Conservation (phyloP, 1,284 basidiomycete genomes). For the Apiotrichum porosum region DNA sequence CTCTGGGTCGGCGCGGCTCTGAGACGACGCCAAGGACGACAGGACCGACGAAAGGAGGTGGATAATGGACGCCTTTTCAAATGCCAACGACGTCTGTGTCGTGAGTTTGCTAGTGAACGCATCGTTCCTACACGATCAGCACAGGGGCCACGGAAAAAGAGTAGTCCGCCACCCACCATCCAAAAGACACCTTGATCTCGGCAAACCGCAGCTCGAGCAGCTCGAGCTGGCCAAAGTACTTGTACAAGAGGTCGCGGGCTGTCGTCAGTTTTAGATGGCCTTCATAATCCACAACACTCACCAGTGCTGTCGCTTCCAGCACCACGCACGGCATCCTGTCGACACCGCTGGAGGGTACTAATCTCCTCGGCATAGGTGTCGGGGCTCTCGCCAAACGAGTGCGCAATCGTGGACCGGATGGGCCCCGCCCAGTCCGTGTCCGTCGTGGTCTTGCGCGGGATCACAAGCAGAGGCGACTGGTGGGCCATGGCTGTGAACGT, state of each 20-base stretch:
- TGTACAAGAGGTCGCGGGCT: slow-evolving; percentile 92
- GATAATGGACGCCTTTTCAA: slow-evolving; percentile 95
- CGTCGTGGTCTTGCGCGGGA: slow-evolving; percentile 55
- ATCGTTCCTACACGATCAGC: slow-evolving; percentile 60
- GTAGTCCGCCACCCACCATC: slow-evolving; percentile 56
- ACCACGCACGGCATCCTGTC: slow-evolving; percentile 91
- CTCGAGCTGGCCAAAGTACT: slow-evolving; percentile 99
- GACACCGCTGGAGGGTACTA: slow-evolving; percentile 74
- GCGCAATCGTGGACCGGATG: slow-evolving; percentile 77
- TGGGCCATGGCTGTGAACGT: too few species aligned
- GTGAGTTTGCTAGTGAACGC: slow-evolving; percentile 91
- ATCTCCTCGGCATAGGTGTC: slow-evolving; percentile 82
- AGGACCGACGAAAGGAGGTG: slow-evolving; percentile 95
- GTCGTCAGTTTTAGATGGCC: background rate
- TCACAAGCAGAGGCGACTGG: slow-evolving; percentile 51
- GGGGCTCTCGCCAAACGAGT: slow-evolving; percentile 90
- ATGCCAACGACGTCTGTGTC: slow-evolving; percentile 93
- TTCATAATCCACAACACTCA: slow-evolving; percentile 47
- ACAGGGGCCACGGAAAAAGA: background rate
- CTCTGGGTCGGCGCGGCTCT: slow-evolving; percentile 66
- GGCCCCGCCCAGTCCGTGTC: slow-evolving; percentile 85
- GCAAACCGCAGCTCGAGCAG: slow-evolving; percentile 94
- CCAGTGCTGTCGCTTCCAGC: slow-evolving; percentile 90
- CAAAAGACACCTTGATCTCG: slow-evolving; percentile 91
- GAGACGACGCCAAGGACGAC: slow-evolving; percentile 76